Conservation (phyloP, 2,329 filamentous ascomycete species). For the Fusarium equiseti region DNA sequence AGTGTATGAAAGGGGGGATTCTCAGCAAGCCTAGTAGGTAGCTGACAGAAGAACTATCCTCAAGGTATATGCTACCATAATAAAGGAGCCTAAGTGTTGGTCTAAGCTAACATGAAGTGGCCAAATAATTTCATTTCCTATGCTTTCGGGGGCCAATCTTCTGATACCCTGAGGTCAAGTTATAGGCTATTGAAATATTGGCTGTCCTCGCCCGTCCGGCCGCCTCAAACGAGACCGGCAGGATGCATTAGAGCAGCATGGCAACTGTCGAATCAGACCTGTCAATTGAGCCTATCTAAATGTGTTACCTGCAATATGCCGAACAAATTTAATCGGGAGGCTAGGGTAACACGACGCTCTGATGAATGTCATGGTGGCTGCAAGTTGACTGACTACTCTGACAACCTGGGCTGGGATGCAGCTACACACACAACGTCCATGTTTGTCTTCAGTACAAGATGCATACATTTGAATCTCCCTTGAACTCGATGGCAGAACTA, state of each 20-base stretch:
- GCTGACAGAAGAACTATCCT: not conserved
- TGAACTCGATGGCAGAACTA: not conserved
- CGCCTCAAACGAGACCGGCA: slow-evolving; percentile 1
- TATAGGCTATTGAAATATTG: not conserved
- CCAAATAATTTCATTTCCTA: not conserved
- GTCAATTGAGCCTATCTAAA: not conserved
- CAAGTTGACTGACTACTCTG: not conserved
- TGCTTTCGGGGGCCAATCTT: not conserved
- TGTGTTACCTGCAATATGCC: slow-evolving; percentile 12
- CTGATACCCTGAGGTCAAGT: not conserved
- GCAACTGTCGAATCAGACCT: slow-evolving; percentile 14
- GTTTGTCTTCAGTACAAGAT: not conserved
- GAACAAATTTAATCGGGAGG: not conserved
- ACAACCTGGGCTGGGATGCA: not conserved
- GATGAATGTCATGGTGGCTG: not conserved
- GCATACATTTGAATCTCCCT: not conserved
- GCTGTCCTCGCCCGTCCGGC: not conserved
- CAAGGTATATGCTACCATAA: not conserved
- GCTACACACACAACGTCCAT: not conserved
- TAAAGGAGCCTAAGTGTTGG: not conserved
- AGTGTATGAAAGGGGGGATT: not conserved
- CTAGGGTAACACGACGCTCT: not conserved
- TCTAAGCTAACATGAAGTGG: not conserved
- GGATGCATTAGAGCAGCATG: slow-evolving; percentile 5
- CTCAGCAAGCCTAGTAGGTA: not conserved